Percentiles rank a stretch among this genome's conserved stretches.
These are phyloP conservation scores for Sonneratia caseolaris DNA, from an alignment of 345 rosid genomes.

Conservation along the genomic window DNA sequence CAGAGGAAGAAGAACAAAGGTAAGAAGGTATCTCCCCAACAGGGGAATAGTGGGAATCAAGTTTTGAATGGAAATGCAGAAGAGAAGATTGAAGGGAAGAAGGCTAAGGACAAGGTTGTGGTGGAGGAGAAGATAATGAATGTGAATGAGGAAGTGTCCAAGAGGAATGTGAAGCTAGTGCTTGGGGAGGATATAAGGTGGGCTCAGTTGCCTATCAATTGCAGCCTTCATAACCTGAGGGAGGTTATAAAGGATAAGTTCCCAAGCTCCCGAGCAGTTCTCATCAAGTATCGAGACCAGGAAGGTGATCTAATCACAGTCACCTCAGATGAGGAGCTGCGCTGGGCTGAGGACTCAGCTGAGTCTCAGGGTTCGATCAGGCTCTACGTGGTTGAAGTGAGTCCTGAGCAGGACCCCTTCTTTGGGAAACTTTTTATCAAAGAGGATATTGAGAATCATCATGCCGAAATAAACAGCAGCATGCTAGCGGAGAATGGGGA, in stretches of 20 bases:
- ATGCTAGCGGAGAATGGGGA: slow-evolving; percentile 20
- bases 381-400: slow-evolving; percentile 55
- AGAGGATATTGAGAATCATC: slow-evolving; percentile 12
- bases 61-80: slow-evolving; percentile 22
- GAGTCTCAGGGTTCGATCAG: slow-evolving; percentile 40
- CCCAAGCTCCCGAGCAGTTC: slow-evolving; percentile 54
- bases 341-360: slow-evolving; percentile 54
- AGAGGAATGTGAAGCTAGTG: slow-evolving; percentile 59
- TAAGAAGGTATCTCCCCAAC: slow-evolving; percentile 11
- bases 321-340: slow-evolving; percentile 72
- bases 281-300: slow-evolving; percentile 69
- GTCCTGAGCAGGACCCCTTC: slow-evolving; percentile 48
- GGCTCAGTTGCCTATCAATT: slow-evolving; percentile 57
- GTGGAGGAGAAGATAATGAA: slow-evolving; percentile 42
- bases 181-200: slow-evolving; percentile 70
- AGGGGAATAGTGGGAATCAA: background rate
- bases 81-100: slow-evolving; percentile 23
- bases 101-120: slow-evolving; percentile 44
- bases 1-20: slow-evolving; percentile 29
- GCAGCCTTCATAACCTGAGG: slow-evolving; percentile 61
- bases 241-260: slow-evolving; percentile 64
- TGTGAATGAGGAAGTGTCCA: slow-evolving; percentile 26
- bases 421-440: slow-evolving; percentile 29
- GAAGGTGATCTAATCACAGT: slow-evolving; percentile 91
- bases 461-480: slow-evolving; percentile 4